These are phyloP conservation scores for Penicillium cosmopolitanum DNA, from an alignment of 495 filamentous ascomycete species.

Conservation along the genomic window DNA sequence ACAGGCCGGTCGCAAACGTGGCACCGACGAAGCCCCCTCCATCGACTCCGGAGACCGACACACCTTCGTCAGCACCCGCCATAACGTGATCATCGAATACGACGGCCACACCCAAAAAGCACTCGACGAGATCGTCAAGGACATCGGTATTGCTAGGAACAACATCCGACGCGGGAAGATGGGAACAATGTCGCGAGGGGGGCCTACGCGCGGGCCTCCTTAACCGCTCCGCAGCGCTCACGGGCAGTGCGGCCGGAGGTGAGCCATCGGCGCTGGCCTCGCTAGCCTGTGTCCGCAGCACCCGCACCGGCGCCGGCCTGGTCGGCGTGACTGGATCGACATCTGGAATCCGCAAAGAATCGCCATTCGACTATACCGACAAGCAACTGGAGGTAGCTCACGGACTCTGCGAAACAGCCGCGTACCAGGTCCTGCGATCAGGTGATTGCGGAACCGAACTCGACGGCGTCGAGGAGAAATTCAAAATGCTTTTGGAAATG, in stretches of 20 bases:
- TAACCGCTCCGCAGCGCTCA: conserved; percentile 16
- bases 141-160: conserved; percentile 79
- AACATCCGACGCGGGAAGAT: conserved; percentile 77
- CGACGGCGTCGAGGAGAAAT: conserved; percentile 63
- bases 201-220: conserved; percentile 24
- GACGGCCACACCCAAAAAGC: conserved; percentile 81
- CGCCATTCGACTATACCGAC: conserved; percentile 70
- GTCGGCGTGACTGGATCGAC: conserved; percentile 23
- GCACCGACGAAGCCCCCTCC: conserved; percentile 34
- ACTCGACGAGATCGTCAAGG: conserved; percentile 79
- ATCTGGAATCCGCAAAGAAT: conserved; percentile 22
- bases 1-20: conserved; percentile 35
- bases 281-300: conserved; percentile 33
- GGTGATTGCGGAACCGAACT: conserved; percentile 80
- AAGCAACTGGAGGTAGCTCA: conserved; percentile 78
- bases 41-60: conserved; percentile 40
- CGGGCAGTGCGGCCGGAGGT: conserved; percentile 6
- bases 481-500: conserved; percentile 46
- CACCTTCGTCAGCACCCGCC: conserved; percentile 67
- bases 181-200: conserved; percentile 31
- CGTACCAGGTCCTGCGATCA: conserved; percentile 83
- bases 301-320: conserved; percentile 29
- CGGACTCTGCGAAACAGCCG: conserved; percentile 78
- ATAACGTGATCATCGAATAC: conserved; percentile 87
- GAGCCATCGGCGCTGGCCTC: conserved; percentile 14